A percentile compares a stretch with the other conserved stretches of the same genome.
Evolutionary conservation across 129 eudicot species (phyloP).

Genomic region (Deinandra increscens): DNA sequence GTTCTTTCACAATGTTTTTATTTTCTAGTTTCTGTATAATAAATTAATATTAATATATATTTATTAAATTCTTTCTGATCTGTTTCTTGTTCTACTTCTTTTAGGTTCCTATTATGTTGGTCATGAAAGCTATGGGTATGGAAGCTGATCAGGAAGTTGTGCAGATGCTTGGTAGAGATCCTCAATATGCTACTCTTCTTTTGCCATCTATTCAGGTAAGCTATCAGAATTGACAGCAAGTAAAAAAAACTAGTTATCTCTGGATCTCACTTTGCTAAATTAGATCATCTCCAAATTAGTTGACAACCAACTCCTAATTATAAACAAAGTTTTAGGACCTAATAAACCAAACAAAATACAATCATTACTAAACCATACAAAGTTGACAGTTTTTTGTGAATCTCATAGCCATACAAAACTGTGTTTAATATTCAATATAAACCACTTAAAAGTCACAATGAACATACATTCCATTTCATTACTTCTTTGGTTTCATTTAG

Average conservation of each 20-base stretch:
- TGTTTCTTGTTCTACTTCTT: not conserved
- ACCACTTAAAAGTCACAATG: no score
- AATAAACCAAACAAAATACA: not conserved
- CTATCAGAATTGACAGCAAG: constrained; percentile 1
- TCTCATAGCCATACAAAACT: not conserved
- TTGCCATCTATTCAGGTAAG: constrained; percentile 93
- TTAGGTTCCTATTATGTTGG: constrained; percentile 91
- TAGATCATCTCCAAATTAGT: not conserved
- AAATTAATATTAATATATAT: no score
- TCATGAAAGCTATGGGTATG: constrained; percentile 99
- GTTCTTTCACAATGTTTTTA: no score
- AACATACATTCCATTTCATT: no score
- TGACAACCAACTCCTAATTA: not conserved
- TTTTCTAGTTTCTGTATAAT: no score
- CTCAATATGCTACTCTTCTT: constrained; percentile 77
- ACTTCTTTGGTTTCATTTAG: no score
- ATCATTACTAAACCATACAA: no score
- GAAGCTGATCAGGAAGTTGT: constrained; percentile 97
- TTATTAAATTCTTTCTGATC: not conserved
- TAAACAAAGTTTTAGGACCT: not conserved
- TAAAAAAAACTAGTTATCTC: not conserved
- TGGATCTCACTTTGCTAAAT: not conserved
- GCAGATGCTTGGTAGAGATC: constrained; percentile 98
- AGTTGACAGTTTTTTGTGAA: no score
- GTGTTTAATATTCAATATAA: no score